phyloP scores from a whole-genome alignment of 2,329 filamentous ascomycete species.

The Exophiala xenobiotica region DNA sequence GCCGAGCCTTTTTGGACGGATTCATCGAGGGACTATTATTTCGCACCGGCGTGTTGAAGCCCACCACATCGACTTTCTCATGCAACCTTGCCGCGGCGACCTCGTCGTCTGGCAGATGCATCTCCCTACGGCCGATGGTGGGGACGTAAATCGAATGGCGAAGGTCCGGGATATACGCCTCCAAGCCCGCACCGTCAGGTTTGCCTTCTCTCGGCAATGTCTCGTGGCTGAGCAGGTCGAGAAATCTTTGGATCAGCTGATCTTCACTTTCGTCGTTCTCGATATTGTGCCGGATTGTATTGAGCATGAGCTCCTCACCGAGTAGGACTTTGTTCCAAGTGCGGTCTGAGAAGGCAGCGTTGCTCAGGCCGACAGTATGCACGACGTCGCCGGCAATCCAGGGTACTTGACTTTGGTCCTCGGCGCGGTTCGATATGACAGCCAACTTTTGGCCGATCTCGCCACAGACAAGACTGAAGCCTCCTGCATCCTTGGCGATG shows the following conservation, averaged over 20 bases:
- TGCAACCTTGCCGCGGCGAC: conserved; percentile 39
- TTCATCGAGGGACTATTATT: conserved; percentile 26
- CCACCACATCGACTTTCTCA: conserved; percentile 32
- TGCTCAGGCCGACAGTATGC: conserved; percentile 61
- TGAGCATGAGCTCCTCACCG: conserved; percentile 54
- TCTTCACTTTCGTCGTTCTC: conserved; percentile 46
- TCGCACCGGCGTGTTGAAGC: conserved; percentile 25
- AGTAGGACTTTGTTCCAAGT: conserved; percentile 62
- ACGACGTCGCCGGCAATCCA: conserved; percentile 50
- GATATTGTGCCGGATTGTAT: conserved; percentile 50
- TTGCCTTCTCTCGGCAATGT: conserved; percentile 51
- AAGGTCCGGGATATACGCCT: conserved; percentile 57
- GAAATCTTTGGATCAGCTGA: conserved; percentile 51
- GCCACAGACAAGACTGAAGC: conserved; percentile 63
- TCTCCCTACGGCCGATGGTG: conserved; percentile 50
- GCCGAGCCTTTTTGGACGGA: conserved; percentile 15
- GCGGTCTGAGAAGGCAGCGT: conserved; percentile 58
- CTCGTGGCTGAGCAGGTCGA: conserved; percentile 55
- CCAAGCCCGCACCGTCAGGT: conserved; percentile 45
- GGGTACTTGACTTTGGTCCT: conserved; percentile 49
- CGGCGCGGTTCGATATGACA: conserved; percentile 63
- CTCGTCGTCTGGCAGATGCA: conserved; percentile 38
- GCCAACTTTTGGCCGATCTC: conserved; percentile 54
- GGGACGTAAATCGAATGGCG: conserved; percentile 63
- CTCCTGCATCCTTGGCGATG: conserved; percentile 58